phyloP scores from a whole-genome alignment of 495 filamentous ascomycete species.

The Neurospora sp. region DNA sequence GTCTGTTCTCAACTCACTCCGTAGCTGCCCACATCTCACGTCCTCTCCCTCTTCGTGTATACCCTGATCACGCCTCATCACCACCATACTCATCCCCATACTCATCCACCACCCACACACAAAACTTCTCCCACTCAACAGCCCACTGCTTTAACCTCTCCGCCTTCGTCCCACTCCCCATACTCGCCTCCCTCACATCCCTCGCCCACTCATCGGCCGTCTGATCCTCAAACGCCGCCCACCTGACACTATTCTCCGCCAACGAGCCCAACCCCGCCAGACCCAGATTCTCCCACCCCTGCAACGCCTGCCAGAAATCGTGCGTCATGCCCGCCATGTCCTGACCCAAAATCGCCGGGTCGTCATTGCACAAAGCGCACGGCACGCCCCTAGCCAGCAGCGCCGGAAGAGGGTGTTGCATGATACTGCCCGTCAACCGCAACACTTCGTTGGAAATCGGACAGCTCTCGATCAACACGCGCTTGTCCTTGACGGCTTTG shows the following conservation, averaged over 20 bases:
- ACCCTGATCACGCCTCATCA: not conserved
- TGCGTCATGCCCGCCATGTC: conserved; percentile 64
- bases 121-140: conserved; percentile 78
- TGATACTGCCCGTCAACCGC: conserved; percentile 63
- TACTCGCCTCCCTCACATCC: conserved; percentile 60
- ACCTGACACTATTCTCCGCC: conserved; percentile 85
- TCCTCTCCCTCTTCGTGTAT: no score
- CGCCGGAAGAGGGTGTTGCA: conserved; percentile 72
- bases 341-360: conserved; percentile 73
- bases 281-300: conserved; percentile 77
- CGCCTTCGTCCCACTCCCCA: conserved; percentile 65
- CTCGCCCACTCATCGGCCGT: conserved; percentile 49
- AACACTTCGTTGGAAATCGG: conserved; percentile 69
- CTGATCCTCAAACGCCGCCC: conserved; percentile 81
- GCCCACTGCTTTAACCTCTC: conserved; percentile 66
- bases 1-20: not conserved
- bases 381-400: conserved; percentile 76
- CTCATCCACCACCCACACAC: conserved; percentile 77
- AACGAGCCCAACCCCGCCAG: conserved; percentile 71
- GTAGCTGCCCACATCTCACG: not conserved
- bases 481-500: conserved; percentile 76
- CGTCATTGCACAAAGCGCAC: conserved; percentile 71
- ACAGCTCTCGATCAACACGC: conserved; percentile 78
- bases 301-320: conserved; percentile 87
- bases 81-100: conserved; percentile 47